Base-by-base conservation (phyloP, 192 early-diverging fungal species). In the Coemansia sp. region DNA sequence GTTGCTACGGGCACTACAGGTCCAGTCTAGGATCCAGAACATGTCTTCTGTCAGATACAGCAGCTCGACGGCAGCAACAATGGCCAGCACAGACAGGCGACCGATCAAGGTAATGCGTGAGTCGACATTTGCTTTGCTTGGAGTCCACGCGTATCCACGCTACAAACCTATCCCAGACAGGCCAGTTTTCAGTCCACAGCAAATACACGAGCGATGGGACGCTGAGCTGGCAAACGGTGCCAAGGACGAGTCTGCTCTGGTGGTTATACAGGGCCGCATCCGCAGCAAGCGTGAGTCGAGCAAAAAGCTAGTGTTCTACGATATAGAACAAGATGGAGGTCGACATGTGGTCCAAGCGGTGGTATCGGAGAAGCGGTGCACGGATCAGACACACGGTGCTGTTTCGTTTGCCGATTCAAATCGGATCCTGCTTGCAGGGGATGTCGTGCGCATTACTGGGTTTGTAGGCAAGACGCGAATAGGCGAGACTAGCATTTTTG, bases 241-340 rank as follows among this genome's bases (percentile, higher is more conserved):
- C 10, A 51, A 51, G 5, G 49, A 51, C 22, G 49, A 51, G 27
- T 51, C 49, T 3, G 23, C 27, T 9, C 17, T 24, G 12, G 30
- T 51, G 12, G 13, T 14, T 33, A 42, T 80, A n/a, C 65, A 75
- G 70, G 90, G 88, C 9, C 81, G 90, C n/a, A 71, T 93, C 19
- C 55, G 64, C 14, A 84, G 81, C 8, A 84, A 83, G 57, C 78
- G 92, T 14, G 87, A 87, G 27, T 86, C 90, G 11, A 85, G 87
- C 55, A 71, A 82, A 57, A 88, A 86, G 44, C 81, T 92, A 39
- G 69, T 88, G 8, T 93, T 92, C 73, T 80, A 84, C 44, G 89
- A 89, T 67, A 24, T 93, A 23, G 65, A 76, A 24, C 82, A 87
- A 21, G 81, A 86, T 57, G 49, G 49, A 9, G 80, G 81, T 4